Evolutionary conservation across 768 basidiomycete species (phyloP).

Genomic region (Pulveroboletus ravenelii): DNA sequence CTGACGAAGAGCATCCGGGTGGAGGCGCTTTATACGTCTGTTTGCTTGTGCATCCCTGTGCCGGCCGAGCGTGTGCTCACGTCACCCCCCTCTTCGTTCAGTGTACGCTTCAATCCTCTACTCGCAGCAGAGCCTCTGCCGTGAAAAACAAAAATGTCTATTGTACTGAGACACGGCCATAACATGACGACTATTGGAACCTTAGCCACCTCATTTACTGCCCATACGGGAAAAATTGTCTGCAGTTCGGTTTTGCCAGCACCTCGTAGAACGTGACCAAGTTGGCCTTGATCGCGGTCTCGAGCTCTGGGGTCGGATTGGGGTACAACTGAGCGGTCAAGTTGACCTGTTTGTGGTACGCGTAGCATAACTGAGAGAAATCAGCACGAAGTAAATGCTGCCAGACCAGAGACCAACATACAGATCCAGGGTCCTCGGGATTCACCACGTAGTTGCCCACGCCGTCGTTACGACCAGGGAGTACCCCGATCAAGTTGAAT

Average conservation of each 20-base stretch:
- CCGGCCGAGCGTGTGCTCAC: neutral
- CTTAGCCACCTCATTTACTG: neutral
- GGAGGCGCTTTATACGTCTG: constrained; percentile 24
- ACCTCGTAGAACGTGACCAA: constrained; percentile 13
- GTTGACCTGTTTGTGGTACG: constrained; percentile 19
- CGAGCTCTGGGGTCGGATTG: constrained; percentile 17
- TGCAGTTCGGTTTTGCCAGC: constrained; percentile 8
- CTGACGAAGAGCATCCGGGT: neutral
- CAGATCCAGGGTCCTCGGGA: constrained; percentile 6
- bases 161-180: too few relatives aligned
- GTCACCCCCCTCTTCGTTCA: neutral
- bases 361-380: constrained; percentile 13
- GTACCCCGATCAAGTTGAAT: neutral
- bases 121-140: too few relatives aligned
- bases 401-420: constrained; percentile 1
- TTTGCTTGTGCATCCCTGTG: constrained; percentile 23
- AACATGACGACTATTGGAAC: too few relatives aligned
- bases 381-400: neutral
- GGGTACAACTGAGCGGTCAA: constrained; percentile 20
- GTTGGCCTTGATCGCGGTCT: constrained; percentile 20
- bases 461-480: constrained; percentile 18
- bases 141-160: too few relatives aligned
- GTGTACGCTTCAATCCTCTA: too few relatives aligned
- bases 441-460: constrained; percentile 15
- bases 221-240: constrained; percentile 16